phyloP scores from a whole-genome alignment of 1,284 basidiomycete genomes.

The Trichosporon sp. region DNA sequence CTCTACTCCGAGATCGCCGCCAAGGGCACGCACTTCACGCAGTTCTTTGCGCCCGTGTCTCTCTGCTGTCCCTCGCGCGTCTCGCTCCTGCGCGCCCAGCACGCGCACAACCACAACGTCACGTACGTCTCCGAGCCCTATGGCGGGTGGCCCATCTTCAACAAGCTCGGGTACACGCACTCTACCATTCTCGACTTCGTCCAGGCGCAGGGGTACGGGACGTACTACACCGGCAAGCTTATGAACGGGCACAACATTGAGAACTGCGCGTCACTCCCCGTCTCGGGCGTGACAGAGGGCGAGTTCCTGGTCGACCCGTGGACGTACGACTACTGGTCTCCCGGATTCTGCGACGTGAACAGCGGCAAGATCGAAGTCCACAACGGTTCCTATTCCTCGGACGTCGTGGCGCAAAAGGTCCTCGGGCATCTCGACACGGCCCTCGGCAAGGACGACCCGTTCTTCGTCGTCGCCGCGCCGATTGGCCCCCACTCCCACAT shows the following conservation, averaged over 20 bases:
- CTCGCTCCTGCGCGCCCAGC: slow-evolving; percentile 41
- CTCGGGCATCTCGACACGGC: slow-evolving; percentile 33
- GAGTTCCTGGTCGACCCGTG: slow-evolving; percentile 49
- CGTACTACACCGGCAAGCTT: slow-evolving; percentile 48
- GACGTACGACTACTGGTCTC: slow-evolving; percentile 49
- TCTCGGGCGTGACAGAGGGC: slow-evolving; percentile 35
- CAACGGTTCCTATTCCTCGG: slow-evolving; percentile 42
- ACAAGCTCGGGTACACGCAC: slow-evolving; percentile 41
- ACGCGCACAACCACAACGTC: slow-evolving; percentile 49
- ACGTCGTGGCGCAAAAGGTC: slow-evolving; percentile 39
- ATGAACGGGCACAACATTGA: slow-evolving; percentile 46
- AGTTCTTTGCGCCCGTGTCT: slow-evolving; percentile 43
- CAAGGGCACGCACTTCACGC: slow-evolving; percentile 36
- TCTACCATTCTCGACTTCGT: slow-evolving; percentile 45
- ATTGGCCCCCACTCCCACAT: slow-evolving; percentile 18
- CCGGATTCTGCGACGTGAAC: slow-evolving; percentile 33
- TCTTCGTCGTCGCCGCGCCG: slow-evolving; percentile 36
- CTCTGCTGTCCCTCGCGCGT: slow-evolving; percentile 47
- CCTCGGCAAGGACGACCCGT: slow-evolving; percentile 28
- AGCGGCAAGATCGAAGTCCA: slow-evolving; percentile 37
- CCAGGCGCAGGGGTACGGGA: slow-evolving; percentile 43
- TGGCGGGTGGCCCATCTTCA: slow-evolving; percentile 46
- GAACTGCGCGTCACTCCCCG: slow-evolving; percentile 38
- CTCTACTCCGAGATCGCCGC: slow-evolving; percentile 37
- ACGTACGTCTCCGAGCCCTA: slow-evolving; percentile 41